Evolutionary conservation across 2,329 filamentous ascomycete species (phyloP), one percentile per base, ranked within the genome.

Genomic region (Exophiala dermatitidis): DNA sequence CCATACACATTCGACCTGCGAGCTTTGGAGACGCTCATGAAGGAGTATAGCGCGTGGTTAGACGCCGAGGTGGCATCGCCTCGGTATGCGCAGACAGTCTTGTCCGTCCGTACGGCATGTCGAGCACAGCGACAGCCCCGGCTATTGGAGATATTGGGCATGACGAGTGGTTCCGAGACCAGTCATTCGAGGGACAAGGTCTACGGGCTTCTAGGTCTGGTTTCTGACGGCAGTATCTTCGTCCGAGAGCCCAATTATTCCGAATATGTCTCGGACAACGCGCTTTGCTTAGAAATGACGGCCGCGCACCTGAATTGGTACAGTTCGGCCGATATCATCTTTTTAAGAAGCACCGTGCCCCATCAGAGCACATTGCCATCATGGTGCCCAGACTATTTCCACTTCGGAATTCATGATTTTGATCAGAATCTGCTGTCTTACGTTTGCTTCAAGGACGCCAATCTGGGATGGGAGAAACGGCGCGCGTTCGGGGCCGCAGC

Each of bases 321-420:
- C 41, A 51, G 40, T 30, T 57, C 55, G 29, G 48, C 49, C 28
- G 55, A 57, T 31, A 57, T 57, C 41, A 52, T 57, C 48, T 57
- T 57, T n/a, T 41, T 57, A 32, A 28, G 55, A 34, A 57, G 55
- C 46, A 52, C 26, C 19, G 34, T 48, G 19, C 19, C 7, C 4
- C 29, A 32, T 26, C 51, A 54, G 32, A 30, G 7, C 30, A 38
- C 36, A 12, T 48, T 57, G 12, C 55, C 55, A 12, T 48, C 51
- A 8, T 57, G 55, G 55, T 57, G 55, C 34, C 55, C 55, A 2
- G 55, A 57, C 37, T 57, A 57, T 37, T 57, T 57, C 30, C 52
- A 57, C 26, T 54, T 57, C 26, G 41, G 49, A 36, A 29, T 50
- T 26, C 43, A 57, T 26, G 31, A 48, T 6, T 54, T 49, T 36